Evolutionary conservation across 495 filamentous ascomycete species (phyloP).

Genomic region (Penicillium waksmanii): DNA sequence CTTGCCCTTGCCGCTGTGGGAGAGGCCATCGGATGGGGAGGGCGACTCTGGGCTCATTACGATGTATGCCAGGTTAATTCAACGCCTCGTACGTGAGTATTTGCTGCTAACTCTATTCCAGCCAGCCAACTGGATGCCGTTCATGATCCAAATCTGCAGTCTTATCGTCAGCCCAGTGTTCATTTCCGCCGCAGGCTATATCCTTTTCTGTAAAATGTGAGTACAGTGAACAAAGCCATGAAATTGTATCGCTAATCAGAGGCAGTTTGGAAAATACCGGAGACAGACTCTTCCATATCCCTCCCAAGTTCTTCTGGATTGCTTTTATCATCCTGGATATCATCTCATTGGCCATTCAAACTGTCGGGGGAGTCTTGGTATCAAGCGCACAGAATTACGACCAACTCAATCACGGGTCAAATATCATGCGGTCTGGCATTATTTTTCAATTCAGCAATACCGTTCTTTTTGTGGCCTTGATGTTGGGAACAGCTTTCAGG

Average conservation of each 20-base stretch:
- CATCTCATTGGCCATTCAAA: conserved; percentile 15
- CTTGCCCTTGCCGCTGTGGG: conserved; percentile 6
- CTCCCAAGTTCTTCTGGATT: conserved; percentile 5
- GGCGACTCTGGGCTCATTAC: conserved; percentile 7
- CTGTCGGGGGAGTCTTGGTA: conserved; percentile 7
- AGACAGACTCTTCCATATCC: conserved; percentile 6
- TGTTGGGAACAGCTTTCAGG: conserved; percentile 1
- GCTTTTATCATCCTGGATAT: conserved; percentile 5
- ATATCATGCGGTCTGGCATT: conserved; percentile 8
- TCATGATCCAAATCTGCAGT: conserved; percentile 17
- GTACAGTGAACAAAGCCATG: neutral
- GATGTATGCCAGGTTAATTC: neutral
- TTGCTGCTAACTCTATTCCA: neutral
- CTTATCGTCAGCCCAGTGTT: conserved; percentile 8
- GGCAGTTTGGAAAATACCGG: conserved; percentile 3
- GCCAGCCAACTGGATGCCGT: conserved; percentile 10
- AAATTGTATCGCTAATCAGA: neutral
- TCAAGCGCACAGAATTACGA: conserved; percentile 7
- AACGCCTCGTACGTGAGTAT: neutral
- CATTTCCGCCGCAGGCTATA: conserved; percentile 12
- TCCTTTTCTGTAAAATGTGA: conserved; percentile 16
- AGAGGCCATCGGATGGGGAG: conserved; percentile 11
- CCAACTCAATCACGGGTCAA: neutral
- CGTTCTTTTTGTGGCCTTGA: conserved; percentile 5
- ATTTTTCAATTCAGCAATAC: conserved; percentile 15